Conservation (phyloP, 2,329 filamentous ascomycete genomes). For the Pezicula carpinea region DNA sequence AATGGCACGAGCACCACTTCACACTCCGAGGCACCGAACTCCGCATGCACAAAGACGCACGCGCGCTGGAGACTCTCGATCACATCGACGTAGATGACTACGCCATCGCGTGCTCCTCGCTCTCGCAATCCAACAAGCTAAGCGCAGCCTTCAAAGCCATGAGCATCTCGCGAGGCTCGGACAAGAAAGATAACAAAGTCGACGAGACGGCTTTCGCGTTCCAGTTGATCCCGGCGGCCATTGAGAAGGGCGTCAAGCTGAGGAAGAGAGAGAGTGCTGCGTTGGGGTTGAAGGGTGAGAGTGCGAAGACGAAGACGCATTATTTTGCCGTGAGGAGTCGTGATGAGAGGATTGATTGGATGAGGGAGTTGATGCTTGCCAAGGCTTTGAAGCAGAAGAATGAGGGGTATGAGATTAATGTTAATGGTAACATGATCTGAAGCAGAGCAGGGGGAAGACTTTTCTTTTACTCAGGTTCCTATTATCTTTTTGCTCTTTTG, state of each 20-base stretch:
- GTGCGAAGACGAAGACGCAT: constrained; percentile 75
- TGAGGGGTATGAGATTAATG: constrained; percentile 75
- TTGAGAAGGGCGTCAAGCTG: constrained; percentile 42
- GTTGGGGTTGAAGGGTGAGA: constrained; percentile 38
- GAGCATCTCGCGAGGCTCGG: constrained; percentile 52
- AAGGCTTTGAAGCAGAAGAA: constrained; percentile 82
- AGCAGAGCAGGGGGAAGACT: neutral
- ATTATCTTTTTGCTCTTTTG: constrained; percentile 12
- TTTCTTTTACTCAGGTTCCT: constrained; percentile 7
- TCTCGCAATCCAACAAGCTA: constrained; percentile 71
- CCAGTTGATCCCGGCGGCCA: constrained; percentile 66
- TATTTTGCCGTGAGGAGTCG: constrained; percentile 87
- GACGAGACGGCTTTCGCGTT: constrained; percentile 72
- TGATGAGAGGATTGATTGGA: constrained; percentile 95
- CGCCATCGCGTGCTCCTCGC: constrained; percentile 75
- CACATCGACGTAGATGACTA: constrained; percentile 87
- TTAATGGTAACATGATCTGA: constrained; percentile 74
- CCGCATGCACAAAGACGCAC: constrained; percentile 68
- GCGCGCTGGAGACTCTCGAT: constrained; percentile 53
- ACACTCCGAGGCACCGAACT: constrained; percentile 72
- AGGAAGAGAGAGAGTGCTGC: constrained; percentile 35
- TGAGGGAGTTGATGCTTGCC: constrained; percentile 87
- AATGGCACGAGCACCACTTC: constrained; percentile 92
- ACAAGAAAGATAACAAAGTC: constrained; percentile 35
- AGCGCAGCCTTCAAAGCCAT: constrained; percentile 82